Conservation (phyloP, 1,284 basidiomycete species). For the Leccinum pseudoinsigne region DNA sequence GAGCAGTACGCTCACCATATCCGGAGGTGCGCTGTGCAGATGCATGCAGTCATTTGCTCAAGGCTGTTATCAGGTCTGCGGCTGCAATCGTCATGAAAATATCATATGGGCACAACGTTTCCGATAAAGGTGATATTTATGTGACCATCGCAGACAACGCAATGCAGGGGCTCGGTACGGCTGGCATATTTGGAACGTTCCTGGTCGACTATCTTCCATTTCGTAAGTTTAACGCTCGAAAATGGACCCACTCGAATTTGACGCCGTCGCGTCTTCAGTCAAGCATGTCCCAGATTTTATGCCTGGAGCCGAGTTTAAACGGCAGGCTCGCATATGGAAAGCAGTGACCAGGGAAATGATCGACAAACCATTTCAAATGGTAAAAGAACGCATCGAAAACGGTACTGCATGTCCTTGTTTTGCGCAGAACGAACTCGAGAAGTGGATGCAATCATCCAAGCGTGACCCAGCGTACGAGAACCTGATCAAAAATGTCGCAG, state of each 20-base stretch:
- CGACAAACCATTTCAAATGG: conserved; percentile 40
- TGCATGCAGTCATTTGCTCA: background rate
- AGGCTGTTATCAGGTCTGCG: conserved; percentile 28
- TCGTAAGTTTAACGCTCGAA: conserved; percentile 18
- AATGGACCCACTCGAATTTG: background rate
- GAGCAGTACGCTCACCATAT: conserved; percentile 37
- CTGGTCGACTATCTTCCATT: conserved; percentile 37
- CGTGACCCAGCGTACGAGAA: conserved; percentile 32
- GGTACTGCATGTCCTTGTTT: conserved; percentile 37
- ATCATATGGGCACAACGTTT: conserved; percentile 39
- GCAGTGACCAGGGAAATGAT: conserved; percentile 39
- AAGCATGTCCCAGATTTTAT: conserved; percentile 42
- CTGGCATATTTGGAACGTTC: conserved; percentile 43
- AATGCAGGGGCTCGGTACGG: conserved; percentile 35
- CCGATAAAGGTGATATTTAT: conserved; percentile 42
- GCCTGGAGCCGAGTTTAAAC: conserved; percentile 40
- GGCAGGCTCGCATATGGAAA: conserved; percentile 41
- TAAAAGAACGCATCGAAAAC: conserved; percentile 37
- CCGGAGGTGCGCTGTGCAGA: conserved; percentile 31
- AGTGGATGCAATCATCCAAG: conserved; percentile 25
- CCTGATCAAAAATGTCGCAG: conserved; percentile 43
- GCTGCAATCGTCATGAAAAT: conserved; percentile 42
- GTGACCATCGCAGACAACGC: conserved; percentile 45
- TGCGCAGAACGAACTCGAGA: conserved; percentile 39
- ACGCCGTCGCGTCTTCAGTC: conserved; percentile 27